These are phyloP conservation scores for Brassica juncea DNA, from an alignment of 345 rosid species.

Conservation along the genomic window DNA sequence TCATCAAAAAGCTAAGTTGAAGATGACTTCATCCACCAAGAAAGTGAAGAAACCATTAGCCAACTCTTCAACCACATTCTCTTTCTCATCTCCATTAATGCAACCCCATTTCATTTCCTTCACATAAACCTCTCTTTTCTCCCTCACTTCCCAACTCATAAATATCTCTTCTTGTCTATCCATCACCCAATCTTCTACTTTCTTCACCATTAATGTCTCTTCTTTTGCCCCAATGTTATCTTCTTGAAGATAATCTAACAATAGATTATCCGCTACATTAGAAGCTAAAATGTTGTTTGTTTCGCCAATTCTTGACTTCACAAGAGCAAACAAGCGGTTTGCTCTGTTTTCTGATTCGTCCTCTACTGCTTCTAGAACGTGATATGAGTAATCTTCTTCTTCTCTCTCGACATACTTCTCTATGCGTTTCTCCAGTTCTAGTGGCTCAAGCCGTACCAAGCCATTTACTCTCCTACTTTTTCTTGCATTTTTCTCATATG, in stretches of 20 bases:
- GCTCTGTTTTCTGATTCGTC: constrained; percentile 28
- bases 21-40: constrained; percentile 60
- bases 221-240: constrained; percentile 32
- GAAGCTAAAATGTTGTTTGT: constrained; percentile 27
- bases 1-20: constrained; percentile 37
- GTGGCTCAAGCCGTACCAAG: constrained; percentile 54
- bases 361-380: neutral
- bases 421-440: constrained; percentile 65
- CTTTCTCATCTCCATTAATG: constrained; percentile 47
- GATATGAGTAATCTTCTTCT: constrained; percentile 19
- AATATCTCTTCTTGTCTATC: constrained; percentile 47
- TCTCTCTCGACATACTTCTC: constrained; percentile 39
- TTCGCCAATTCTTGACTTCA: constrained; percentile 20
- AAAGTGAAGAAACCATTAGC: constrained; percentile 52
- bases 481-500: constrained; percentile 46
- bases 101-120: constrained; percentile 47
- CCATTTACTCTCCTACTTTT: constrained; percentile 45
- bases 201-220: constrained; percentile 36
- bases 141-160: constrained; percentile 61
- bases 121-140: constrained; percentile 50
- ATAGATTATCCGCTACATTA: constrained; percentile 36
- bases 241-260: constrained; percentile 58
- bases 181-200: constrained; percentile 60
- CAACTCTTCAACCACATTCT: constrained; percentile 45
- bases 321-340: constrained; percentile 28